Evolutionary conservation across 2,329 filamentous ascomycete species (phyloP).

Genomic region (Colletotrichum sp.): DNA sequence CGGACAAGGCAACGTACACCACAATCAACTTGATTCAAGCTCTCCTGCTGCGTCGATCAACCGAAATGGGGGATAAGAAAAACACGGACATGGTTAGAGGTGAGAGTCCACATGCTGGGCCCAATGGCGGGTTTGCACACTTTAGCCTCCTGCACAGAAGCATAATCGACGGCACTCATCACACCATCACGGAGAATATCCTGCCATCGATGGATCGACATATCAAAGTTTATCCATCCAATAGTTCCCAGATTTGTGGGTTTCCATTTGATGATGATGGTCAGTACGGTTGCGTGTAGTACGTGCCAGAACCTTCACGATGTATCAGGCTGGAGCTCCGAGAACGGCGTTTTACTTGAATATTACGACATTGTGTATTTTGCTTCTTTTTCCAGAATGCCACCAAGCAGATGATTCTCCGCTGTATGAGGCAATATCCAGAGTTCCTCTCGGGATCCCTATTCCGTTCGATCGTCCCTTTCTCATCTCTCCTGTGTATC

Average conservation of each 20-base stretch:
- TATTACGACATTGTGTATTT: background rate
- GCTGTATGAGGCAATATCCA: background rate
- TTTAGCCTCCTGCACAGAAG: slow-evolving; percentile 4
- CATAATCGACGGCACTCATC: background rate
- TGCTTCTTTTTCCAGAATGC: background rate
- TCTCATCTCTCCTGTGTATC: background rate
- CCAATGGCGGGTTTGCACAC: background rate
- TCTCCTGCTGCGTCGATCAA: background rate
- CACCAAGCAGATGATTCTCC: background rate
- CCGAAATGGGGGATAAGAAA: background rate
- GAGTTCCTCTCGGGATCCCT: background rate
- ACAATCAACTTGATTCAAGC: slow-evolving; percentile 10
- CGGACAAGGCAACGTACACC: slow-evolving; percentile 8
- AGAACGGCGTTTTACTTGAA: background rate
- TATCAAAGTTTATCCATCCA: slow-evolving; percentile 6
- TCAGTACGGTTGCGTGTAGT: background rate
- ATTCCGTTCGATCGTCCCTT: background rate
- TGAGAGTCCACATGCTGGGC: background rate
- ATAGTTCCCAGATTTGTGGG: background rate
- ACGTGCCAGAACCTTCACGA: background rate
- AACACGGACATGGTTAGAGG: background rate
- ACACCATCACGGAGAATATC: background rate
- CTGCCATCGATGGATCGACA: background rate
- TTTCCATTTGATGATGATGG: background rate
- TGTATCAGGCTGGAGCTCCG: background rate